Base-by-base conservation (phyloP, 1,284 basidiomycete genomes). In the Ustilago nuda region DNA sequence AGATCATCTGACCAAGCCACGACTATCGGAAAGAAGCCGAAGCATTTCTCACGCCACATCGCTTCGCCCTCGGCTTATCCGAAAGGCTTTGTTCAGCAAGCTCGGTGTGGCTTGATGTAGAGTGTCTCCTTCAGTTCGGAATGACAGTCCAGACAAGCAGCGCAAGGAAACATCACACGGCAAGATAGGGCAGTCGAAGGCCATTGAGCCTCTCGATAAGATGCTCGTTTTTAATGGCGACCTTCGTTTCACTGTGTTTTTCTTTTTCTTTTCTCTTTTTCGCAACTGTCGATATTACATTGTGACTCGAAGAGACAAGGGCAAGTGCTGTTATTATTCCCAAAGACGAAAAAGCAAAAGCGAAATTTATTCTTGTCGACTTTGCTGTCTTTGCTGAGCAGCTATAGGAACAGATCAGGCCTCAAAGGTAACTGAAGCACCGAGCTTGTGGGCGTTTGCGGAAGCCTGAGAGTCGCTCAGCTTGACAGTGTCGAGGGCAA, bases 381-480 rank as follows among this genome's bases (percentile, higher is more conserved):
- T 51, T 3, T 3, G 23, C 23, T 27, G 23, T 11, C 2, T 32
- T 37, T 13, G 30, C 48, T 5, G 17, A 27, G 3, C 9, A 43
- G 17, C 32, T 17, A 12, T 36, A 30, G 19, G 33, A 36, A 32
- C 57, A 27, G 45, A 53, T 84, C 74, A 84, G 62, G 86, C 85
- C 82, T 89, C 89, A 85, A 90, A 90, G 84, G 87, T 87, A 85
- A 90, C 88, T 52, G 87, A 87, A 58, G 88, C 88, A 72, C 89
- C 88, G 82, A 89, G 87, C 86, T 89, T 89, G 88, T 89, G 89
- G 69, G 88, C 88, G 66, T 69, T 70, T 58, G 71, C 73, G 12
- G 72, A 69, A 71, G 87, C 86, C 62, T 70, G 61, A 51, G 77
- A 69, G 68, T 79, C 80, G 74, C 72, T 78, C 76, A 85, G 84